Conservation (phyloP, 192 early-diverging fungal species). For the Kickxella alabastrina region DNA sequence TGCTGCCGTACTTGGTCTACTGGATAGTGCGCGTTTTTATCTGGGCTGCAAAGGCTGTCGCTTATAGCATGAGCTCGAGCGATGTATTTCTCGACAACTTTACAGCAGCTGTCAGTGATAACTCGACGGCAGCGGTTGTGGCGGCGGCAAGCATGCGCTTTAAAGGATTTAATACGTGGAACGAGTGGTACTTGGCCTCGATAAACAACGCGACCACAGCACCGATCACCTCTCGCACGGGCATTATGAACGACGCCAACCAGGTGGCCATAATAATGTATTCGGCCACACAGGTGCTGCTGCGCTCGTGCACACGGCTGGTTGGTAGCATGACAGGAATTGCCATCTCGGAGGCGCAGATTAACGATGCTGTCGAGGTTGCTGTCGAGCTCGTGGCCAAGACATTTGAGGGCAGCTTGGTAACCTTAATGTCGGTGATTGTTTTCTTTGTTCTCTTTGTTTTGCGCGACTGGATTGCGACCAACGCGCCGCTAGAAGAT, state of each 20-base stretch:
- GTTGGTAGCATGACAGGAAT: constrained; percentile 14
- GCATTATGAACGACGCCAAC: constrained; percentile 36
- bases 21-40: constrained; percentile 86
- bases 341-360: constrained; percentile 7
- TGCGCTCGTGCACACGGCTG: constrained; percentile 9
- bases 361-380: constrained; percentile 18
- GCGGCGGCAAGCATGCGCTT: constrained; percentile 23
- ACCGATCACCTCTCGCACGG: constrained; percentile 37
- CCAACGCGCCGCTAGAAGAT: constrained; percentile 31
- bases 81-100: constrained; percentile 1
- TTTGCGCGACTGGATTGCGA: constrained; percentile 83
- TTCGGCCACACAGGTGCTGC: constrained; percentile 10
- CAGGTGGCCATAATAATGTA: constrained; percentile 26
- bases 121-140: neutral
- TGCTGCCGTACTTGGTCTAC: constrained; percentile 76
- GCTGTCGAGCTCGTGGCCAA: constrained; percentile 55
- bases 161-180: constrained; percentile 32
- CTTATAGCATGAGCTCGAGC: neutral
- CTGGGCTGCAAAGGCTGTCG: constrained; percentile 64
- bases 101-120: neutral
- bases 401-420: constrained; percentile 81
- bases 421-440: constrained; percentile 70
- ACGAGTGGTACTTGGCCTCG: constrained; percentile 28
- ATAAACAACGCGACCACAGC: constrained; percentile 8
- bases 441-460: constrained; percentile 77